Evolutionary conservation across 176 grass and related monocot genomes (phyloP).

Genomic region (Carex littledalei): DNA sequence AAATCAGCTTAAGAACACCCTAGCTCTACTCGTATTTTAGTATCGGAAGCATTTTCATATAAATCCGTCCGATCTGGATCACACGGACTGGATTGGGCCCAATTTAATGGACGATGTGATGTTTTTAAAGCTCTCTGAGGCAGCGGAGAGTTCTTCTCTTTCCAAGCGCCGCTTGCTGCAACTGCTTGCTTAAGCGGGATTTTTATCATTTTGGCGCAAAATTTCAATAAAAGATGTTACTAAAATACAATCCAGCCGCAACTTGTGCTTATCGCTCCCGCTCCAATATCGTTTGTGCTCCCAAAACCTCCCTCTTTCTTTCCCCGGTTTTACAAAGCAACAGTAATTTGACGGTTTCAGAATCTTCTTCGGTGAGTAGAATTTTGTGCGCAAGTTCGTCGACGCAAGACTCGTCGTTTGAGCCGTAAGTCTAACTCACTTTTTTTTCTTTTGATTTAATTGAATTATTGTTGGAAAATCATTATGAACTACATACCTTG

Average conservation of each 20-base stretch:
- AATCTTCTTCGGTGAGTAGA: not conserved
- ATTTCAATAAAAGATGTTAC: conserved; percentile 7
- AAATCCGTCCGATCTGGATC: too few species aligned
- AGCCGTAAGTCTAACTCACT: not conserved
- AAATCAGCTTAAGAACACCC: too few species aligned
- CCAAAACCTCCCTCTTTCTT: not conserved
- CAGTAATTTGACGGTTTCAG: not conserved
- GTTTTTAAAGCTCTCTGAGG: too few species aligned
- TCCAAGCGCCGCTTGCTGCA: too few species aligned
- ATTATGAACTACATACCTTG: not conserved
- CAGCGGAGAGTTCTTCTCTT: too few species aligned
- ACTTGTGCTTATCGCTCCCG: not conserved
- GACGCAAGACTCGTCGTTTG: not conserved
- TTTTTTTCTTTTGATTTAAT: not conserved
- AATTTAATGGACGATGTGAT: too few species aligned
- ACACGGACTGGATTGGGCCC: too few species aligned
- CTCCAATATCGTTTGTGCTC: not conserved
- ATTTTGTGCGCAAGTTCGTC: not conserved
- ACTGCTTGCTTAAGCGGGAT: too few species aligned
- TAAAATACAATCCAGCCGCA: not conserved
- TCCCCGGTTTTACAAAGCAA: not conserved
- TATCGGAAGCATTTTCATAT: too few species aligned
- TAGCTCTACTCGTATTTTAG: too few species aligned
- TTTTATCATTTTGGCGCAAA: not conserved
- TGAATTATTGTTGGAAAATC: not conserved